Evolutionary conservation across 805 yeast species (phyloP).

Genomic region (Cyberlindnera subsufficiens): DNA sequence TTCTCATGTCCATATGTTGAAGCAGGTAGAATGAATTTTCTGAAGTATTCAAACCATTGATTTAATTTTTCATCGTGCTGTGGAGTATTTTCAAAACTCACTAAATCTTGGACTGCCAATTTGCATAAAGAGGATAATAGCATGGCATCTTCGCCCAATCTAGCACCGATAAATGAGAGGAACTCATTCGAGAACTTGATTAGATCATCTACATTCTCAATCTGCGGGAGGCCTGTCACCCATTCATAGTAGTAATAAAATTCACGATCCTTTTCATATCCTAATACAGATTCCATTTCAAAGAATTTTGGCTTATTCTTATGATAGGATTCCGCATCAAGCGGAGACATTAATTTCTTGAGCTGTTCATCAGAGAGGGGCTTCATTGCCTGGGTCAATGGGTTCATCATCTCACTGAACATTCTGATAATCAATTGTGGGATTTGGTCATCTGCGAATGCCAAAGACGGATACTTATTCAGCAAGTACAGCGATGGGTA

Average conservation of each 20-base stretch:
- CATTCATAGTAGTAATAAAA: conserved; percentile 45
- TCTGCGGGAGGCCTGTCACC: conserved; percentile 34
- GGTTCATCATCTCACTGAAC: conserved; percentile 41
- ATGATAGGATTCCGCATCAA: too few relatives aligned
- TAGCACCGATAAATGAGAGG: conserved; percentile 50
- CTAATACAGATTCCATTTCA: not conserved
- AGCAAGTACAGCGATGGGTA: conserved; percentile 57
- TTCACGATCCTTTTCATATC: not conserved
- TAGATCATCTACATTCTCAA: conserved; percentile 37
- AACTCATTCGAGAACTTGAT: conserved; percentile 41
- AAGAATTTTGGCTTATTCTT: too few relatives aligned
- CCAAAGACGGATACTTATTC: conserved; percentile 55
- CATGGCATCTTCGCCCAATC: conserved; percentile 39
- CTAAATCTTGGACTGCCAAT: conserved; percentile 41
- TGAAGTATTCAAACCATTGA: conserved; percentile 54
- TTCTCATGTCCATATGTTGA: conserved; percentile 42
- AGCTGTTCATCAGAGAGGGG: conserved; percentile 11
- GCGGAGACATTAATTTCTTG: conserved; percentile 10
- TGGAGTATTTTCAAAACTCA: conserved; percentile 4
- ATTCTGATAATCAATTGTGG: conserved; percentile 43
- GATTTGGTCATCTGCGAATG: conserved; percentile 45
- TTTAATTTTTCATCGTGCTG: conserved; percentile 18
- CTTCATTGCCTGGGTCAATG: conserved; percentile 33
- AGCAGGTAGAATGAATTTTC: conserved; percentile 64
- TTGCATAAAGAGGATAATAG: conserved; percentile 57